A percentile compares a stretch with the other conserved stretches of the same genome.
Conservation (phyloP, 495 filamentous ascomycete species). For the Xylaria bambusicola region DNA sequence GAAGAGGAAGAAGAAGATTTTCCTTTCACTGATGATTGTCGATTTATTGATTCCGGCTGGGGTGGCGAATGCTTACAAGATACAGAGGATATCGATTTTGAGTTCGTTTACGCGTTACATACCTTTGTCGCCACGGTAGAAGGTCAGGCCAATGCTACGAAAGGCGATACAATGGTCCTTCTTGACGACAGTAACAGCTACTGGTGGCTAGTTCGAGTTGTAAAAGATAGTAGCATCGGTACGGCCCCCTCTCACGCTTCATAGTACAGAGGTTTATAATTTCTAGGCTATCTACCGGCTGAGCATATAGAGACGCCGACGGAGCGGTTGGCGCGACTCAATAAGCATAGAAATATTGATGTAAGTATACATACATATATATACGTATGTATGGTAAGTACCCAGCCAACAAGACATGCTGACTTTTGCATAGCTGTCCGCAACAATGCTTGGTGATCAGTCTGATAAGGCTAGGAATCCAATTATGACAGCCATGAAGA, state of each 20-base stretch:
- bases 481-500: slow-evolving; percentile 84
- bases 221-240: slow-evolving; percentile 98
- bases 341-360: slow-evolving; percentile 98
- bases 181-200: slow-evolving; percentile 99
- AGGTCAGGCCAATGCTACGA: slow-evolving; percentile 96
- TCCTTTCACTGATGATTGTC: slow-evolving; percentile 51
- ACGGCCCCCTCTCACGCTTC: slow-evolving; percentile 28
- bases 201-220: slow-evolving; percentile 97
- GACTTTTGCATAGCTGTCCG: slow-evolving; percentile 65
- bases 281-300: slow-evolving; percentile 85
- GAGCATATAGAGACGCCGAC: slow-evolving; percentile 99
- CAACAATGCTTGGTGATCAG: slow-evolving; percentile 91
- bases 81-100: slow-evolving; percentile 98
- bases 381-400: too few relatives aligned
- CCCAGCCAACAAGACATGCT: slow-evolving; percentile 8
- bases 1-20: slow-evolving; percentile 44
- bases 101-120: slow-evolving; percentile 97
- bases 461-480: slow-evolving; percentile 86
- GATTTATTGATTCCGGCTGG: slow-evolving; percentile 68
- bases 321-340: slow-evolving; percentile 87
- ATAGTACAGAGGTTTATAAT: neutral
- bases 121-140: slow-evolving; percentile 98
- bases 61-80: slow-evolving; percentile 78
- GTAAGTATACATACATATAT: slow-evolving; percentile 53
- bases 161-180: slow-evolving; percentile 99